A percentile compares a stretch with the other conserved stretches of the same genome.
phyloP scores from a whole-genome alignment of 495 filamentous ascomycete genomes.

The Podospora anserina region DNA sequence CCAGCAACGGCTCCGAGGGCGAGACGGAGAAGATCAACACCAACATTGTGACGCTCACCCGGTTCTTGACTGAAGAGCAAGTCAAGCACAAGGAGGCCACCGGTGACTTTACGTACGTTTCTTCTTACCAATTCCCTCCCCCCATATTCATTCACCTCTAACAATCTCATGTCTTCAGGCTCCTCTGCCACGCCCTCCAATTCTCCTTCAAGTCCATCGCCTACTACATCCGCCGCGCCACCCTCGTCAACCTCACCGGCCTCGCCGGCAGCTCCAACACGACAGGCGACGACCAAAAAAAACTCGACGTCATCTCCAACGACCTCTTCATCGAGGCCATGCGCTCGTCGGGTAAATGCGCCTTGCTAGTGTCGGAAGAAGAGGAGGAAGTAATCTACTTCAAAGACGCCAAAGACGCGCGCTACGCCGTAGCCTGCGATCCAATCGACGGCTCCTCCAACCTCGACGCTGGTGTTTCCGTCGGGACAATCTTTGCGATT shows the following conservation, averaged over 20 bases:
- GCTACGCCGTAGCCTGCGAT: slow-evolving; percentile 95
- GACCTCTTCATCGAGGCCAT: slow-evolving; percentile 95
- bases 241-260: slow-evolving; percentile 93
- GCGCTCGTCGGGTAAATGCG: slow-evolving; percentile 83
- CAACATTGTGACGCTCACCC: slow-evolving; percentile 89
- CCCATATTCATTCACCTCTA: neutral
- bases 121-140: neutral
- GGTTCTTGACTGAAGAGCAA: slow-evolving; percentile 96
- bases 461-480: slow-evolving; percentile 94
- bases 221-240: slow-evolving; percentile 97
- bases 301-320: slow-evolving; percentile 98
- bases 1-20: slow-evolving; percentile 32
- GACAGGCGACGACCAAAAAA: slow-evolving; percentile 98
- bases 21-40: slow-evolving; percentile 81
- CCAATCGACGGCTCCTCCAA: slow-evolving; percentile 98
- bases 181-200: slow-evolving; percentile 95
- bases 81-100: slow-evolving; percentile 89
- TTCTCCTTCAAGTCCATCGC: slow-evolving; percentile 99
- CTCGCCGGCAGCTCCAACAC: slow-evolving; percentile 92
- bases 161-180: slow-evolving; percentile 45
- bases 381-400: slow-evolving; percentile 91
- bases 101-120: slow-evolving; percentile 90
- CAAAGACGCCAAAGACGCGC: slow-evolving; percentile 70
- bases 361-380: slow-evolving; percentile 91
- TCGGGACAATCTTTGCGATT: slow-evolving; percentile 96